Conservation (phyloP, 306 rosid species). For the Abrus precatorius region DNA sequence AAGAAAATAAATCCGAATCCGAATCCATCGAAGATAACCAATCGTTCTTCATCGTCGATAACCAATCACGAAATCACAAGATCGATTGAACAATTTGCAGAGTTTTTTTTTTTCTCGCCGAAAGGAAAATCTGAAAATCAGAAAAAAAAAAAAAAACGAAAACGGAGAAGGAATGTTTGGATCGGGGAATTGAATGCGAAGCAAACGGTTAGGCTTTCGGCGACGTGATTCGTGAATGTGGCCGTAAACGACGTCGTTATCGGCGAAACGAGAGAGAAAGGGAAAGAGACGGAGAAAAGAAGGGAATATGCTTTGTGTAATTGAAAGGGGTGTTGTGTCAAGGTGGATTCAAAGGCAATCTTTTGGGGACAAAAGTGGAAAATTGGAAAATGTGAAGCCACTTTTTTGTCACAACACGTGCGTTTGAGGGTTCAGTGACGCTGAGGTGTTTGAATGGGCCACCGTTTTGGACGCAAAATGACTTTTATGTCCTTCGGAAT, state of each 20-base stretch:
- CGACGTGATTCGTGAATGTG: background rate
- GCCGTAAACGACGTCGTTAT: background rate
- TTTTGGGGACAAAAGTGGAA: conserved; percentile 50
- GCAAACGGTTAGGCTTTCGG: conserved; percentile 36
- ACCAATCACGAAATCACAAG: background rate
- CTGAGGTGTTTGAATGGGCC: background rate
- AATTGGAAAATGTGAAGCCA: background rate
- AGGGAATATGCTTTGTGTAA: conserved; percentile 63
- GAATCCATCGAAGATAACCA: conserved; percentile 75
- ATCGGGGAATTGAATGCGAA: conserved; percentile 36
- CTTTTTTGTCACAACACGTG: background rate
- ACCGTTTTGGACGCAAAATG: background rate
- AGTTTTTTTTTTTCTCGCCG: background rate
- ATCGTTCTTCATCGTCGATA: conserved; percentile 62
- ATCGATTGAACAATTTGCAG: background rate
- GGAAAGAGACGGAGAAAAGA: background rate
- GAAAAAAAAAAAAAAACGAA: conserved; percentile 22
- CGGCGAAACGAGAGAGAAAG: background rate
- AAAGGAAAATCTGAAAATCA: too few relatives aligned
- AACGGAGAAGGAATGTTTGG: conserved; percentile 35
- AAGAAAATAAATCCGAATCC: conserved; percentile 67
- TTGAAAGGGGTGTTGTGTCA: conserved; percentile 44
- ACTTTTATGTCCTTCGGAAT: conserved; percentile 7
- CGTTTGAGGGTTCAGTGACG: background rate
- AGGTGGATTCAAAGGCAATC: conserved; percentile 44